These are phyloP conservation scores for Colletotrichum falcatum DNA, from an alignment of 2,329 filamentous ascomycete species.

Conservation along the genomic window DNA sequence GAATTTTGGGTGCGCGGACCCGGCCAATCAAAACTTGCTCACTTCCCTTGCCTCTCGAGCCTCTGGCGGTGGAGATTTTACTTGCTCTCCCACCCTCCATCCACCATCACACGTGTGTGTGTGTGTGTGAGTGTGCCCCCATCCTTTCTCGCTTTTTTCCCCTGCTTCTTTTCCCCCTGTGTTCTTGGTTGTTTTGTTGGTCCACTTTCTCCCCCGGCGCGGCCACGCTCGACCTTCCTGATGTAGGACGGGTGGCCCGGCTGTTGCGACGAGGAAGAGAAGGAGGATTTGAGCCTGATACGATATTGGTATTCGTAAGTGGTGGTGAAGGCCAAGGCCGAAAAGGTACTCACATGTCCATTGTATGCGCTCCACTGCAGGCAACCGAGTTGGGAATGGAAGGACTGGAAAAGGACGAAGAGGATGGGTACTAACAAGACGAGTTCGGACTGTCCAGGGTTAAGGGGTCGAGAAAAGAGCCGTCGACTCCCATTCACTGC, in stretches of 20 bases:
- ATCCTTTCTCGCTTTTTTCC: conserved; percentile 2
- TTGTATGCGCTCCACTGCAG: no score
- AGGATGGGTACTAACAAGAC: neutral
- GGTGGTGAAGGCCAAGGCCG: neutral
- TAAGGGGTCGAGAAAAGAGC: neutral
- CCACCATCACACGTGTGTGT: neutral
- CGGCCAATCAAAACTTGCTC: conserved; percentile 63
- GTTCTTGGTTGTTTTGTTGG: no score
- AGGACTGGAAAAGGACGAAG: neutral
- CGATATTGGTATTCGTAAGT: conserved; percentile 7
- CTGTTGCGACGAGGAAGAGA: neutral
- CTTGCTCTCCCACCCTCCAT: conserved; percentile 39
- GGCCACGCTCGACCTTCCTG: conserved; percentile 28
- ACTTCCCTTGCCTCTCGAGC: conserved; percentile 43
- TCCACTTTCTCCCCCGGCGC: neutral
- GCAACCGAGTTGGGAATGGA: conserved; percentile 13
- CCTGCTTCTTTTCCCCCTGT: no score
- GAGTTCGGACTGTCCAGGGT: conserved; percentile 14
- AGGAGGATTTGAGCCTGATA: conserved; percentile 6
- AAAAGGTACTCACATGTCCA: neutral
- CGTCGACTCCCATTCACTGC: neutral
- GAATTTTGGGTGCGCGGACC: conserved; percentile 35
- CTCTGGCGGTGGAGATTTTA: conserved; percentile 38
- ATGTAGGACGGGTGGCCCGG: conserved; percentile 18
- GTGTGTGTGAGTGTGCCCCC: neutral